These are phyloP conservation scores for Stachybotrys echinatus DNA, from an alignment of 2,329 filamentous ascomycete species.

Conservation along the genomic window DNA sequence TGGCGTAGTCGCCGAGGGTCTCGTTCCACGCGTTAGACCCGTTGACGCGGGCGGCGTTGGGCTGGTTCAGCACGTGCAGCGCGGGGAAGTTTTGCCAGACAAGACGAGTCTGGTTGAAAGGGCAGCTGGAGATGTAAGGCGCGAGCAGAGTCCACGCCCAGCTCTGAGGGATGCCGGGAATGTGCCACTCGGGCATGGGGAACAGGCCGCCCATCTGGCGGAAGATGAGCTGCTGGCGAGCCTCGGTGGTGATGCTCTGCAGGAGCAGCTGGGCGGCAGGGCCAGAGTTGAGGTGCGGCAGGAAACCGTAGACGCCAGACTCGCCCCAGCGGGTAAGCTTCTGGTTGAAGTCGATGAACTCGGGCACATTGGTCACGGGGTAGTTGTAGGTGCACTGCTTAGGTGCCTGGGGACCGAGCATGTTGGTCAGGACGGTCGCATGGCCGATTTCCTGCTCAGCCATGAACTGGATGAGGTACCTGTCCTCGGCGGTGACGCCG, in stretches of 20 bases:
- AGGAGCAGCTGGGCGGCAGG: conserved; percentile 68
- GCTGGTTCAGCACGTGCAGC: conserved; percentile 67
- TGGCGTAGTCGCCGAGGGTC: conserved; percentile 54
- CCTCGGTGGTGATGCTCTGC: conserved; percentile 73
- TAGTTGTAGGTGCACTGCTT: conserved; percentile 79
- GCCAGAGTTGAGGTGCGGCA: conserved; percentile 70
- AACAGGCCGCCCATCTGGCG: conserved; percentile 75
- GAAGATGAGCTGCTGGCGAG: conserved; percentile 80
- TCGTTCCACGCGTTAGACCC: conserved; percentile 58
- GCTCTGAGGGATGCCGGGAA: conserved; percentile 72
- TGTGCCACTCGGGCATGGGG: conserved; percentile 80
- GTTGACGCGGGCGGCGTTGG: conserved; percentile 65
- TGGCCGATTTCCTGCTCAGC: conserved; percentile 71
- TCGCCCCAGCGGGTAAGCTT: conserved; percentile 81
- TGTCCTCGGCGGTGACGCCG: conserved; percentile 64
- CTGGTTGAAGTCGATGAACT: conserved; percentile 80
- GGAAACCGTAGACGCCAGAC: conserved; percentile 74
- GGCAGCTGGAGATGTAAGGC: conserved; percentile 75
- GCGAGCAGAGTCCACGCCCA: conserved; percentile 82
- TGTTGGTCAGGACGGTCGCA: conserved; percentile 70
- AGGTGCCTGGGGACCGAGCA: conserved; percentile 66
- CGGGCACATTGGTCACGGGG: conserved; percentile 66
- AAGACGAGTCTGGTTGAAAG: conserved; percentile 65
- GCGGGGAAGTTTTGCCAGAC: conserved; percentile 82
- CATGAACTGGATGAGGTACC: conserved; percentile 71